phyloP scores from a whole-genome alignment of 2,329 filamentous ascomycete genomes.

The Aspergillus melleus region DNA sequence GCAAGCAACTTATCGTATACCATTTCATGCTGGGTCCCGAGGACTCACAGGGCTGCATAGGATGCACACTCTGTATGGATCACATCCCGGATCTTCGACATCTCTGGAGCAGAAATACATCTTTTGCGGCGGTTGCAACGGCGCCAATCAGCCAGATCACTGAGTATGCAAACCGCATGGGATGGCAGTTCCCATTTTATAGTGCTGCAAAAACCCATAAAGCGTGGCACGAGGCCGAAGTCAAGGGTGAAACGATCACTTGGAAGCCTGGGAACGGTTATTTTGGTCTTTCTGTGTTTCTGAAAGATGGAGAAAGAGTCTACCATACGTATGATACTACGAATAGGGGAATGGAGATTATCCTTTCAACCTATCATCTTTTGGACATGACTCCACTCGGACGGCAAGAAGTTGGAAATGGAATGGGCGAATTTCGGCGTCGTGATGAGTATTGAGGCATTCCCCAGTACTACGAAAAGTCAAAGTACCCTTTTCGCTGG shows the following conservation, averaged over 20 bases:
- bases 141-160: constrained; percentile 13
- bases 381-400: constrained; percentile 24
- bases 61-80: constrained; percentile 43
- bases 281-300: constrained; percentile 51
- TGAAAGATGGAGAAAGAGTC: constrained; percentile 13
- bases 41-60: constrained; percentile 37
- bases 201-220: constrained; percentile 19
- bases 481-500: too few relatives aligned
- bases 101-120: constrained; percentile 2
- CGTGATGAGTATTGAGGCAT: constrained; percentile 4
- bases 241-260: constrained; percentile 13
- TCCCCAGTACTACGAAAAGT: too few relatives aligned
- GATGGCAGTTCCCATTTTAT: constrained; percentile 47
- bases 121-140: constrained; percentile 2
- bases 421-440: constrained; percentile 16
- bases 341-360: constrained; percentile 16
- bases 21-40: constrained; percentile 50
- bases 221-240: constrained; percentile 13
- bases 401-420: constrained; percentile 22
- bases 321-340: constrained; percentile 21
- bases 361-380: constrained; percentile 20
- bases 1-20: constrained; percentile 38
- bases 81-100: constrained; percentile 34
- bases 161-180: constrained; percentile 38
- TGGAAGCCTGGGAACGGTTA: constrained; percentile 22